Conservation (phyloP, 176 grass and related monocot genomes). For the Stipa capillata region DNA sequence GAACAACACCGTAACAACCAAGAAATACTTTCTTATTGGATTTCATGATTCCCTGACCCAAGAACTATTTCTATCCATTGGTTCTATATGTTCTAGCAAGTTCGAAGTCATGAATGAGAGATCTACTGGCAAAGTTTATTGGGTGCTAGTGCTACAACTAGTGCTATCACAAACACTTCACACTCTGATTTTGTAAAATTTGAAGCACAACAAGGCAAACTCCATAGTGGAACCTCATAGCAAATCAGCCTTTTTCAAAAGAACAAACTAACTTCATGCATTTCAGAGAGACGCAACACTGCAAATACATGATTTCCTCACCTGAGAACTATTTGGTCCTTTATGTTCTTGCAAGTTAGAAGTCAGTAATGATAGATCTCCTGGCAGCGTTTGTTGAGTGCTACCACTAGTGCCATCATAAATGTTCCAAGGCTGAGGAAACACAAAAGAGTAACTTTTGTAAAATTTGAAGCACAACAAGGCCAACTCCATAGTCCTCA, state of each 20-base stretch:
- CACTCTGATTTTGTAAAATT: constrained; percentile 8
- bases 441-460: not conserved
- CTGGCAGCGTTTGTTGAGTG: constrained; percentile 11
- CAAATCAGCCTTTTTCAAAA: not conserved
- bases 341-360: constrained; percentile 24
- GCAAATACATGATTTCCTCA: constrained; percentile 18
- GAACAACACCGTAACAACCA: not conserved
- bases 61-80: constrained; percentile 10
- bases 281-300: not conserved
- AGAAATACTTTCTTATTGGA: not conserved
- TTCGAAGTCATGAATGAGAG: constrained; percentile 6
- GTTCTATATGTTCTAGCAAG: constrained; percentile 23
- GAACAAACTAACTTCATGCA: not conserved
- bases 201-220: not conserved
- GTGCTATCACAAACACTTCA: constrained; percentile 27
- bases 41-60: constrained; percentile 32
- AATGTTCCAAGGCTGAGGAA: constrained; percentile 28
- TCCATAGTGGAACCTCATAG: not conserved
- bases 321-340: constrained; percentile 30
- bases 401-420: constrained; percentile 28
- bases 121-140: not conserved
- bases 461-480: not conserved
- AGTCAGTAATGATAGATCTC: constrained; percentile 14
- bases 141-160: constrained; percentile 6
- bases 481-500: not conserved